Evolutionary conservation across 306 rosid genomes (phyloP), one percentile per base, ranked within the genome.

Genomic region (Betula pendula): DNA sequence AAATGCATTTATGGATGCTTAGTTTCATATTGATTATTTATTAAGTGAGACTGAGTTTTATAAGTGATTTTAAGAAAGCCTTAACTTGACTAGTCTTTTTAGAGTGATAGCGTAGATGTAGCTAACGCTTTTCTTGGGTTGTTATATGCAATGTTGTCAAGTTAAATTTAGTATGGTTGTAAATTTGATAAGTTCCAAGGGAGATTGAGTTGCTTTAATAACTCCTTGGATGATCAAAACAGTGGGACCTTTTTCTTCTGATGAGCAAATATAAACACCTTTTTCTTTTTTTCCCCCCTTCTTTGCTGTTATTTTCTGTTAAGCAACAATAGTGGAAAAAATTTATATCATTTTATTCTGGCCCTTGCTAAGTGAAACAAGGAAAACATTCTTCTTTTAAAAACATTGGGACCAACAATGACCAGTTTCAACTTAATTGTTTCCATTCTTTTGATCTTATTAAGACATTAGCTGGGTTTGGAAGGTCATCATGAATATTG

Each of bases 241-340:
- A 40, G 40, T 3, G 9, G 50, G 20, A 55, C 40, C 68, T n/a
- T 38, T 20, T 11, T 33, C n/a, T 53, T 6, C 47, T 29, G 12
- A 29, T 49, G 20, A 7, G 19, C 38, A 17, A 31, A 8, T 19
- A 15, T 40, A 33, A 40, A n/a, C 2, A 6, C 62, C 29, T 22
- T 22, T 20, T 13, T n/a, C n/a, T n/a, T n/a, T n/a, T n/a, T n/a
- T n/a, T n/a, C 24, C 29, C 25, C 45, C 10, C 45, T 53, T 53
- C 17, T 11, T n/a, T 20, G 60, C 25, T 53, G 47, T 60, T 44
- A n/a, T 68, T 68, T 68, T 68, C 25, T 68, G 25, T 68, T 68
- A 5, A 40, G 17, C n/a, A 67, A 74, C 10, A 2, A 53, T 9
- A 20, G 27, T n/a, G 5, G 27, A n/a, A n/a, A n/a, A n/a, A 53